Base-by-base conservation (phyloP, 805 yeast genomes). In the Ogataea parapolymorpha region DNA sequence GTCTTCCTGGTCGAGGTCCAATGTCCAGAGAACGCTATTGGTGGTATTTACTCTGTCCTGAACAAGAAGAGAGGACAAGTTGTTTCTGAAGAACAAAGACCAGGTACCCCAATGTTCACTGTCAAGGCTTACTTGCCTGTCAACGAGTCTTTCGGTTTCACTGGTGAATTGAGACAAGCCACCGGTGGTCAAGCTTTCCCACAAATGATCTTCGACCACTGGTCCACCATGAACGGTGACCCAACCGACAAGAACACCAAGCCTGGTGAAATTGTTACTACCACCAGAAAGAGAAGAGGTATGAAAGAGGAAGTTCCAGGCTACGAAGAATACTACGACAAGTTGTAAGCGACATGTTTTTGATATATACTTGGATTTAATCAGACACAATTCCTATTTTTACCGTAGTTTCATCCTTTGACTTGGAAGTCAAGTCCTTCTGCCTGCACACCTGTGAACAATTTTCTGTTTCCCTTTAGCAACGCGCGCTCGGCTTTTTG, bases 171-270 rank as follows among this genome's bases (percentile, higher is more conserved):
- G 70, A 88, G 99, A 82, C 97, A 91, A 79, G 96, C 98, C 69
- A 91, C 99, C 68, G 97, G 96, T 86, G 99, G 99, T 75, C 99
- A 91, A 82, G 99, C 99, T 74, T 91, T 91, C 99, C 99, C 99
- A 77, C 98, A 91, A 80, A 81, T 93, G 95, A 95, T 93, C 74
- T 93, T 91, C 76, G 98, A 93, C 75, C 99, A 91, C 75, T 91
- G 98, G 98, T 77, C 88, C 58, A 73, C 87, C 63, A 77, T 93
- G 79, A 66, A 68, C 60, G 95, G 96, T 74, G 93, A 89, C 74
- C 95, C 95, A 70, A 75, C 85, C 59, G 98, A 91, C 75, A 82
- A 90, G 68, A 58, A 82, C 63, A 55, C 80, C 51, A 77, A 77
- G 69, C 79, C 81, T 53, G 82, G 82, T 75, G 68, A 69, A 47